Evolutionary conservation across 148 eudicot species (phyloP).

Genomic region (Rhododendron griersonianum): DNA sequence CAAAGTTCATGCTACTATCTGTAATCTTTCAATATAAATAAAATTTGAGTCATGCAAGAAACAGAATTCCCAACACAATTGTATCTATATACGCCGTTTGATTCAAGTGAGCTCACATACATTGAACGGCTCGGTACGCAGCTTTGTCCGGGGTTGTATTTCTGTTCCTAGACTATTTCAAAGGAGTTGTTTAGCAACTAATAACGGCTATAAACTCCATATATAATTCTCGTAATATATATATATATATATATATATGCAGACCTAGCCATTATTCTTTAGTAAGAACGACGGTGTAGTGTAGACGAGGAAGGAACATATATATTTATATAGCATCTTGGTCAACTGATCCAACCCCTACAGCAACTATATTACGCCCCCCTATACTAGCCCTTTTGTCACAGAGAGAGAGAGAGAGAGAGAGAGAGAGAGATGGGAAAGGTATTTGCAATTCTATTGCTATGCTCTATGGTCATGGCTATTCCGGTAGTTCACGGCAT

Average conservation of each 20-base stretch:
- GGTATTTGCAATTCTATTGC: background rate
- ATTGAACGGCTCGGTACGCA: background rate
- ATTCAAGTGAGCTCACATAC: background rate
- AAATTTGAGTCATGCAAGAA: background rate
- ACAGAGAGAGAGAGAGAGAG: background rate
- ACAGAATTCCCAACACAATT: background rate
- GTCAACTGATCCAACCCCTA: background rate
- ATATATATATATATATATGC: background rate
- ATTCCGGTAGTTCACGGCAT: background rate
- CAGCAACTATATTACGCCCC: background rate
- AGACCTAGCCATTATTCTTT: background rate
- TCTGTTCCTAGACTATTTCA: background rate
- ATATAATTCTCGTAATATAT: background rate
- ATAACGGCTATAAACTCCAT: background rate
- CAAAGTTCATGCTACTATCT: background rate
- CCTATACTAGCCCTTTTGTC: background rate
- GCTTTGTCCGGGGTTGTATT: background rate
- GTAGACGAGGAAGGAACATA: background rate
- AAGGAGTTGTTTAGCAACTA: background rate
- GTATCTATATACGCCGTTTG: no score
- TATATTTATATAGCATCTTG: background rate
- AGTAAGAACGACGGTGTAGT: background rate
- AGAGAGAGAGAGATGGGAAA: slow-evolving; percentile 15
- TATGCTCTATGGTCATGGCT: slow-evolving; percentile 7
- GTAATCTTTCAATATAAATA: background rate